These are phyloP conservation scores for Aspergillus aculeatinus DNA, from an alignment of 2,329 filamentous ascomycete species.

Conservation along the genomic window DNA sequence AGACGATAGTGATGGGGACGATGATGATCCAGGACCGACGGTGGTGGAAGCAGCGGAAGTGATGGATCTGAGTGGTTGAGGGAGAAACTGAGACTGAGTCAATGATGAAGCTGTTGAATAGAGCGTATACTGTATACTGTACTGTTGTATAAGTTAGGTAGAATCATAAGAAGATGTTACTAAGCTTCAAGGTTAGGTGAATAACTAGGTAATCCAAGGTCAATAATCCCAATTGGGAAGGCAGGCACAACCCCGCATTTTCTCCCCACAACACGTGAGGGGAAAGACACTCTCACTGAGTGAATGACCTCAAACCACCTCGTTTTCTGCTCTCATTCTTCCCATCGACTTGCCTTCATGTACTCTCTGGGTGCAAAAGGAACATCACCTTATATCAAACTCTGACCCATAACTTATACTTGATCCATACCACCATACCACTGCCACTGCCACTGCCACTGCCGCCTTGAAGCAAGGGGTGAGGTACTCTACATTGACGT, in stretches of 20 bases:
- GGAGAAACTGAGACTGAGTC: neutral
- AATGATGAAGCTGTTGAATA: neutral
- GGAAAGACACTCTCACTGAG: neutral
- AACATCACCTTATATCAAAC: too few relatives aligned
- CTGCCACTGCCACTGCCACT: neutral
- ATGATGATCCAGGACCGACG: neutral
- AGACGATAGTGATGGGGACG: neutral
- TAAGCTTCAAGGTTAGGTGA: too few relatives aligned
- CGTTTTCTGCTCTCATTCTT: neutral
- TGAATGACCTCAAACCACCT: neutral
- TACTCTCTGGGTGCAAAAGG: too few relatives aligned
- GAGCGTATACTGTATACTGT: neutral
- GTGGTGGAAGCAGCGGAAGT: neutral
- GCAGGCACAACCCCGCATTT: slow-evolving; percentile 6
- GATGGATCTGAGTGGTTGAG: neutral
- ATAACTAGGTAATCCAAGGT: too few relatives aligned
- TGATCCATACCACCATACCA: neutral
- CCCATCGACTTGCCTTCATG: neutral
- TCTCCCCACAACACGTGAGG: slow-evolving; percentile 8
- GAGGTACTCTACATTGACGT: neutral
- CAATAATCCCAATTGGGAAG: neutral
- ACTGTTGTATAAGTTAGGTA: neutral
- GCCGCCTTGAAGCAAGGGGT: neutral
- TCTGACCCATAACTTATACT: too few relatives aligned
- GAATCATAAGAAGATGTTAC: slow-evolving; percentile 8